A percentile compares a stretch with the other conserved stretches of the same genome.
These are phyloP conservation scores for Fusarium sarcochroum DNA, from an alignment of 2,329 filamentous ascomycete species.

Conservation along the genomic window DNA sequence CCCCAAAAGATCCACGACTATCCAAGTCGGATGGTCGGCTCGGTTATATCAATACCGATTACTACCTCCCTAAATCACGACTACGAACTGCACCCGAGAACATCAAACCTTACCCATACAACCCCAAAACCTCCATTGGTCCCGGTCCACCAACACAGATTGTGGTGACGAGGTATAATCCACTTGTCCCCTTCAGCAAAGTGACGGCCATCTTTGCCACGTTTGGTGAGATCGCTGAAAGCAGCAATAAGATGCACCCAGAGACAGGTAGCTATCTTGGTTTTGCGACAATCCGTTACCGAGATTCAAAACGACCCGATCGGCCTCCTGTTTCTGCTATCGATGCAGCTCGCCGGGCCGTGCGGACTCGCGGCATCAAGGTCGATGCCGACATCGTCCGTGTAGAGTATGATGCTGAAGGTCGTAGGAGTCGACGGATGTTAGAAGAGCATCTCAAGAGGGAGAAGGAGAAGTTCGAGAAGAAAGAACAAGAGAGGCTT, in stretches of 20 bases:
- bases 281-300: constrained; percentile 91
- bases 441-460: constrained; percentile 81
- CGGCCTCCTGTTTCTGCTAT: constrained; percentile 73
- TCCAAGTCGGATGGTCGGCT: constrained; percentile 73
- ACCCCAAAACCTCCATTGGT: constrained; percentile 85
- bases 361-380: constrained; percentile 80
- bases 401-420: constrained; percentile 91
- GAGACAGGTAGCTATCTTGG: constrained; percentile 94
- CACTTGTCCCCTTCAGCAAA: constrained; percentile 83
- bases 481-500: constrained; percentile 61
- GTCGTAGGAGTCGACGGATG: constrained; percentile 83
- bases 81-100: constrained; percentile 82
- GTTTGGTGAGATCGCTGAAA: constrained; percentile 89
- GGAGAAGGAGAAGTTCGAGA: constrained; percentile 74
- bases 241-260: constrained; percentile 95
- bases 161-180: constrained; percentile 96
- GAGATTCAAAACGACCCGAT: constrained; percentile 72
- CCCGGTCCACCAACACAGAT: constrained; percentile 92
- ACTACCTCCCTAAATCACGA: constrained; percentile 78
- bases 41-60: constrained; percentile 78
- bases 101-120: constrained; percentile 84
- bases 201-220: constrained; percentile 82
- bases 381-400: constrained; percentile 83
- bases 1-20: constrained; percentile 86
- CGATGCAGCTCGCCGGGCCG: constrained; percentile 85